A percentile compares a stretch with the other conserved stretches of the same genome.
Evolutionary conservation across 1,284 basidiomycete species (phyloP).

Genomic region (Trametes polyzona): DNA sequence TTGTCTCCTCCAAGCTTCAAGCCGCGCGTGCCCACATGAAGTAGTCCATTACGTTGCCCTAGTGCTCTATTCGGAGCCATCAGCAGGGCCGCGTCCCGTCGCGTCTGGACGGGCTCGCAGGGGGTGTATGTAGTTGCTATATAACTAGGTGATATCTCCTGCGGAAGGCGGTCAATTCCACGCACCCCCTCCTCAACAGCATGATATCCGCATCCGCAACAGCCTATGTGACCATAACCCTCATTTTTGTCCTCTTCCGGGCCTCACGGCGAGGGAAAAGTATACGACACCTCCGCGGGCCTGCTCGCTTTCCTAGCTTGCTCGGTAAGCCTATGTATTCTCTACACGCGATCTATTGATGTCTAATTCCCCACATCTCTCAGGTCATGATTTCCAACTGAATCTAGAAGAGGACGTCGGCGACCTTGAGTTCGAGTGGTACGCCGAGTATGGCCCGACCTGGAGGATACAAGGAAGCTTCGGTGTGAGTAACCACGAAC

Average conservation of each 20-base stretch:
- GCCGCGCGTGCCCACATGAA: too few species aligned
- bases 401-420: slow-evolving; percentile 26
- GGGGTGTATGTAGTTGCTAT: too few species aligned
- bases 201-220: not conserved
- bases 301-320: not conserved
- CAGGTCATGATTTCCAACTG: slow-evolving; percentile 25
- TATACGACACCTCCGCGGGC: slow-evolving; percentile 1
- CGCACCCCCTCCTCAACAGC: not conserved
- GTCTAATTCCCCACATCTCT: not conserved
- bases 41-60: too few species aligned
- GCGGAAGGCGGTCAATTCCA: too few species aligned
- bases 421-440: slow-evolving; percentile 27
- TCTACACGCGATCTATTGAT: too few species aligned
- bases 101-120: too few species aligned
- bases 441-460: slow-evolving; percentile 27
- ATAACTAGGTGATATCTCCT: too few species aligned
- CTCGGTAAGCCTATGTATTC: not conserved
- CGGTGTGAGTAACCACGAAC: slow-evolving; percentile 16
- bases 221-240: not conserved
- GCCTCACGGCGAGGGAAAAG: not conserved
- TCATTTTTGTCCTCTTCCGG: not conserved
- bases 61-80: too few species aligned
- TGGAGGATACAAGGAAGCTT: slow-evolving; percentile 24
- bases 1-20: too few species aligned
- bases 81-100: too few species aligned